phyloP scores from a whole-genome alignment of 192 early-diverging fungal species.

The Mortierella hygrophila region DNA sequence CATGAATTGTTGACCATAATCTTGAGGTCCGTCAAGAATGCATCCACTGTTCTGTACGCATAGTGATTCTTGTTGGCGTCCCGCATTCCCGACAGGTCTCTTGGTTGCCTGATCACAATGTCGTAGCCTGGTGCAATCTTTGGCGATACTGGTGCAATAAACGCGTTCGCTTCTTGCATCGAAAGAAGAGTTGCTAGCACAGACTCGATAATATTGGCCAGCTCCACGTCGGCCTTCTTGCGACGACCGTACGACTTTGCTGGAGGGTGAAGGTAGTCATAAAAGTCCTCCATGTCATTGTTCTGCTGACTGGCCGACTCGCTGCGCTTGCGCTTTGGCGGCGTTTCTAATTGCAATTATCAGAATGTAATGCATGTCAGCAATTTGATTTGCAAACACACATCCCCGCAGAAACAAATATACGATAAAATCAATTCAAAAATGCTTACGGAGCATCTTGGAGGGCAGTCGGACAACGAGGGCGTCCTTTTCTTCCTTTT shows the following conservation, averaged over 20 bases:
- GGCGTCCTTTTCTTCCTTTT: conserved; percentile 50
- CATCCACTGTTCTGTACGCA: conserved; percentile 59
- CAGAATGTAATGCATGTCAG: background rate
- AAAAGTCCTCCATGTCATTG: conserved; percentile 44
- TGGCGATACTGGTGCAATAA: conserved; percentile 62
- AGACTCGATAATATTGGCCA: conserved; percentile 60
- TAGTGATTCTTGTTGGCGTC: conserved; percentile 62
- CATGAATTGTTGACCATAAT: conserved; percentile 67
- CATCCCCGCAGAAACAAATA: too few relatives aligned
- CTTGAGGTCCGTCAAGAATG: conserved; percentile 65
- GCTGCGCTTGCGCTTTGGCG: conserved; percentile 54
- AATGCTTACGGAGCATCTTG: conserved; percentile 47
- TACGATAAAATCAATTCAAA: too few relatives aligned
- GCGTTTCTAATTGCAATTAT: background rate
- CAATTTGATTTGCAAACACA: background rate
- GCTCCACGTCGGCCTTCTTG: conserved; percentile 62
- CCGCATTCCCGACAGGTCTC: conserved; percentile 65
- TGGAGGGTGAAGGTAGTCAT: conserved; percentile 59
- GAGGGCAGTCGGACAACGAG: conserved; percentile 42
- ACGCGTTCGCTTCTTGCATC: conserved; percentile 61
- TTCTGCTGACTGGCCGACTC: conserved; percentile 40
- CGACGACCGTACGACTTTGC: conserved; percentile 63
- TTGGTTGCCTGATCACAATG: conserved; percentile 63
- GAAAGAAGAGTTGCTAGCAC: conserved; percentile 57
- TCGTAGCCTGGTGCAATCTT: conserved; percentile 67